A percentile compares a stretch with the other conserved stretches of the same genome.
Evolutionary conservation across 2,329 filamentous ascomycete genomes (phyloP).

Genomic region (Penicillium sp.): DNA sequence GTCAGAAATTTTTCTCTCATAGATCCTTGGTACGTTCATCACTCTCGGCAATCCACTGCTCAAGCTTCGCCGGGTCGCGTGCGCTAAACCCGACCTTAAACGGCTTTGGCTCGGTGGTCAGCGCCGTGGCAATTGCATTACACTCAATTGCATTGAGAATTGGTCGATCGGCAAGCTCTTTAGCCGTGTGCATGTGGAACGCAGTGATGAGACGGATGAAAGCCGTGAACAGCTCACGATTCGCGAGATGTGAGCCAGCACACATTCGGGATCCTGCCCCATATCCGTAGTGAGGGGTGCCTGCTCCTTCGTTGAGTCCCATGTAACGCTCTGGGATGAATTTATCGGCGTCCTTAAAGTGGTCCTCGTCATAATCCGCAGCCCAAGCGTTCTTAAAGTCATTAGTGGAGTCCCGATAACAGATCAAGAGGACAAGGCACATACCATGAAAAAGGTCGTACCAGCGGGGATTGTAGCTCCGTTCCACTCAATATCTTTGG

Average conservation of each 20-base stretch:
- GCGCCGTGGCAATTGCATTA: constrained; percentile 56
- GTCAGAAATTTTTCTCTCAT: constrained; percentile 25
- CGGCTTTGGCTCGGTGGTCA: constrained; percentile 62
- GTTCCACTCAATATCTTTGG: constrained; percentile 70
- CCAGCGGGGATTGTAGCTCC: constrained; percentile 68
- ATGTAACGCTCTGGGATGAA: constrained; percentile 74
- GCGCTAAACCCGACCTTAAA: constrained; percentile 60
- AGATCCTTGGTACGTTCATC: constrained; percentile 54
- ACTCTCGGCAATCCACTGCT: constrained; percentile 55
- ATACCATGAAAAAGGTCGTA: constrained; percentile 75
- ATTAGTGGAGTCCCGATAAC: neutral
- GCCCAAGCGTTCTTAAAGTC: constrained; percentile 64
- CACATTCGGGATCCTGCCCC: constrained; percentile 65
- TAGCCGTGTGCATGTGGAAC: constrained; percentile 55
- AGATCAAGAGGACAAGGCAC: neutral
- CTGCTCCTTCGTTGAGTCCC: constrained; percentile 49
- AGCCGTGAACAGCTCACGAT: constrained; percentile 62
- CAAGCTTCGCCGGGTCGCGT: constrained; percentile 48
- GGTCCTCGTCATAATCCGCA: constrained; percentile 67
- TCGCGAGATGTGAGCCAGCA: constrained; percentile 62
- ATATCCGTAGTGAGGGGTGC: constrained; percentile 62
- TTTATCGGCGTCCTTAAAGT: constrained; percentile 62
- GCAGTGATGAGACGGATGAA: constrained; percentile 60
- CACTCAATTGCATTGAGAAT: constrained; percentile 59
- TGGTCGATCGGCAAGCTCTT: constrained; percentile 50